These are phyloP conservation scores for Leishmania tropica DNA, from an alignment of 208 protist genomes.

Conservation along the genomic window DNA sequence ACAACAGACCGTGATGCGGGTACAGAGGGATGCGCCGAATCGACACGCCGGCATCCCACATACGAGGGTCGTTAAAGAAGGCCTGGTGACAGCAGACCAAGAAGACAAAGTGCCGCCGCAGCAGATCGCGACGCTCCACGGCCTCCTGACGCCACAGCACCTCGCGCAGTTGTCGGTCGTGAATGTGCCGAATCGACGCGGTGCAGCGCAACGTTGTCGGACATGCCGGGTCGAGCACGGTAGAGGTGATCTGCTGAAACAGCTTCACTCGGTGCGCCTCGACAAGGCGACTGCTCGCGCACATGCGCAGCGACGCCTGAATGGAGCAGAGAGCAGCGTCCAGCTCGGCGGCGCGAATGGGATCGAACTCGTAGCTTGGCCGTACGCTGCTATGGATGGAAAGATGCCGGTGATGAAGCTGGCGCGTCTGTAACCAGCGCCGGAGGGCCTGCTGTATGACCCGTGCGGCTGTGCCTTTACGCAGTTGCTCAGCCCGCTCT, in stretches of 20 bases:
- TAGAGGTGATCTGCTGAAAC: slow-evolving; percentile 19
- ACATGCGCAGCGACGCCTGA: slow-evolving; percentile 19
- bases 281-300: slow-evolving; percentile 1
- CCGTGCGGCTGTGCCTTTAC: slow-evolving; percentile 9
- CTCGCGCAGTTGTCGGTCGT: slow-evolving; percentile 31
- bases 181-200: slow-evolving; percentile 18
- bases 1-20: slow-evolving; percentile 30
- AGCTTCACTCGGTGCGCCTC: background rate
- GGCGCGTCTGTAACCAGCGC: slow-evolving; percentile 7
- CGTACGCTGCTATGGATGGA: slow-evolving; percentile 1
- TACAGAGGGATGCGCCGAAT: slow-evolving; percentile 38
- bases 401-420: background rate
- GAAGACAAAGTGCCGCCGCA: slow-evolving; percentile 45
- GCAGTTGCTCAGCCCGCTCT: slow-evolving; percentile 9
- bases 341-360: slow-evolving; percentile 4
- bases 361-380: background rate
- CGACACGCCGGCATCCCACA: slow-evolving; percentile 36
- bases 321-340: slow-evolving; percentile 1
- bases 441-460: slow-evolving; percentile 16
- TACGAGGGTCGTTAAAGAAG: slow-evolving; percentile 57
- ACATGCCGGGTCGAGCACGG: slow-evolving; percentile 59
- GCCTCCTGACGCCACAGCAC: slow-evolving; percentile 53
- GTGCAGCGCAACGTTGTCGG: slow-evolving; percentile 22
- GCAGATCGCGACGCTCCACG: slow-evolving; percentile 68
- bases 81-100: slow-evolving; percentile 62